Conservation (phyloP, 371 early-diverging fungal species). For the Lichtheimia ramosa region DNA sequence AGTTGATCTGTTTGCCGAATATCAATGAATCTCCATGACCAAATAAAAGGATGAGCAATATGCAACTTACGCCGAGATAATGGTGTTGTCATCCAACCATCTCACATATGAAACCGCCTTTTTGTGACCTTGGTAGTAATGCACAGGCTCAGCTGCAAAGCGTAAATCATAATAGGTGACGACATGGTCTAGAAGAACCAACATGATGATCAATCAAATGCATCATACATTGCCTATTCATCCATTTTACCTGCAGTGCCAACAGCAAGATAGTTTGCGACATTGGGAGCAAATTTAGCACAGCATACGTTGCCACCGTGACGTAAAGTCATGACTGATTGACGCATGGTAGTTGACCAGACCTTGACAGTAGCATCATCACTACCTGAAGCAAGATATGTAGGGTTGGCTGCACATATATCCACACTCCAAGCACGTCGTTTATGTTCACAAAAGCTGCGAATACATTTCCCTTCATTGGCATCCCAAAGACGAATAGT, state of each 20-base stretch:
- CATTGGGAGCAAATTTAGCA: slow-evolving; percentile 85
- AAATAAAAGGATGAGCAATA: neutral
- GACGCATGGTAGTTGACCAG: slow-evolving; percentile 74
- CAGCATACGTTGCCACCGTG: slow-evolving; percentile 89
- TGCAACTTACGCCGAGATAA: slow-evolving; percentile 71
- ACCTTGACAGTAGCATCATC: slow-evolving; percentile 90
- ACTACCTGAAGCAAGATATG: slow-evolving; percentile 80
- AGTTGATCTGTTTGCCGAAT: slow-evolving; percentile 59
- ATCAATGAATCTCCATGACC: neutral
- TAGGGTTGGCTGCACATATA: slow-evolving; percentile 75
- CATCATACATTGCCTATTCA: neutral
- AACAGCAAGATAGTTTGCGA: slow-evolving; percentile 74
- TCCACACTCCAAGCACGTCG: slow-evolving; percentile 92
- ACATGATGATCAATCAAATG: neutral
- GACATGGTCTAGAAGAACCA: slow-evolving; percentile 70
- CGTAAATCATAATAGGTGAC: slow-evolving; percentile 88
- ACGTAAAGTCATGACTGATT: slow-evolving; percentile 76
- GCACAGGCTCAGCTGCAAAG: slow-evolving; percentile 62
- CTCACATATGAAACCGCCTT: slow-evolving; percentile 93
- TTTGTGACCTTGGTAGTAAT: slow-evolving; percentile 77
- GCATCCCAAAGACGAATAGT: slow-evolving; percentile 86
- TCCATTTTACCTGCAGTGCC: slow-evolving; percentile 74
- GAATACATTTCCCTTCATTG: slow-evolving; percentile 57
- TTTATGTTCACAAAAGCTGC: slow-evolving; percentile 82
- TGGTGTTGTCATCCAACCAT: slow-evolving; percentile 68